Evolutionary conservation across 2,329 filamentous ascomycete genomes (phyloP).

Genomic region (Bipolaris bicolor): DNA sequence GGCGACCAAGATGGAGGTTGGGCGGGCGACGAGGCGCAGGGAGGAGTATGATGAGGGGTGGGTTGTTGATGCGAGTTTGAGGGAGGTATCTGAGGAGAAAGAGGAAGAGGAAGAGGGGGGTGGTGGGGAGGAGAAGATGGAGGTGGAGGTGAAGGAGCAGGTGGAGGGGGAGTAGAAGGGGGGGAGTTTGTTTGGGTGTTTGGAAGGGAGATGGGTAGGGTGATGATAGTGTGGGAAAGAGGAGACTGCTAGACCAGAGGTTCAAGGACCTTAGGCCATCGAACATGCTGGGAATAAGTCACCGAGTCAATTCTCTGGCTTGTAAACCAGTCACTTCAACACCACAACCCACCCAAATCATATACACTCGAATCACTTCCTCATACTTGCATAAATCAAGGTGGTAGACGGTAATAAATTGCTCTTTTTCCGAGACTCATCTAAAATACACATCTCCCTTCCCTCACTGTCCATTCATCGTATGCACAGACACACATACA

Average conservation of each 20-base stretch:
- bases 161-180: neutral
- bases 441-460: constrained; percentile 45
- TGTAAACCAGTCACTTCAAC: neutral
- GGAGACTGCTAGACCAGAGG: neutral
- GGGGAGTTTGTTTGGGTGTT: neutral
- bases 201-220: neutral
- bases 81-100: neutral
- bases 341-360: neutral
- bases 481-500: constrained; percentile 5
- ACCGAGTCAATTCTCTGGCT: neutral
- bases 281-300: no score
- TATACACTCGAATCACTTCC: neutral
- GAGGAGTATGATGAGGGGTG: neutral
- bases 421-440: constrained; percentile 34
- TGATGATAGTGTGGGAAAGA: neutral
- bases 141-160: neutral
- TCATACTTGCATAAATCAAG: neutral
- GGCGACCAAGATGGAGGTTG: neutral
- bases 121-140: neutral
- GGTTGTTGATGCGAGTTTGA: neutral
- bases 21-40: neutral
- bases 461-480: constrained; percentile 20
- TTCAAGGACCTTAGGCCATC: no score
- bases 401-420: constrained; percentile 28
- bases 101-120: neutral